phyloP scores from a whole-genome alignment of 164 flowering plant genomes.

The Kalanchoe fedtschenkoi region DNA sequence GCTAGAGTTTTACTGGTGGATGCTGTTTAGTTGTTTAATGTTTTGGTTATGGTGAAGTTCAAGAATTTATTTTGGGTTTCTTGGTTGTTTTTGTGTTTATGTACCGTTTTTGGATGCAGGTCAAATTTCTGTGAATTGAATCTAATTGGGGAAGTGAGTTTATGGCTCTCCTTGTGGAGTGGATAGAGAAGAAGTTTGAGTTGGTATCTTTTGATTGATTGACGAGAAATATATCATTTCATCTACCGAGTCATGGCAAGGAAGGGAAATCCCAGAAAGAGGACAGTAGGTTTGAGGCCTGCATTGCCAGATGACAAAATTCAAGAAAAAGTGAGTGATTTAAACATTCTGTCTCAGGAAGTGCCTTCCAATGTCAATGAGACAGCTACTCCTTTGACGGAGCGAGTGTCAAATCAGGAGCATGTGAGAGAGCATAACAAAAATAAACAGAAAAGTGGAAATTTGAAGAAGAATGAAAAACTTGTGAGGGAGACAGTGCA shows the following conservation, averaged over 20 bases:
- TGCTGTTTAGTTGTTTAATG: background rate
- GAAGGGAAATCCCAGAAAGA: slow-evolving; percentile 18
- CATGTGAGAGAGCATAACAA: slow-evolving; percentile 23
- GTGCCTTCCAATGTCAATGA: slow-evolving; percentile 27
- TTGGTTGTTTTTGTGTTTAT: background rate
- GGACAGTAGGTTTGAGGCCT: slow-evolving; percentile 26
- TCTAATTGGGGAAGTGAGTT: background rate
- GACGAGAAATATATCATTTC: background rate
- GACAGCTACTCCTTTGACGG: slow-evolving; percentile 11
- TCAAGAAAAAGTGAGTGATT: slow-evolving; percentile 18
- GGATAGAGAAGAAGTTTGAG: background rate
- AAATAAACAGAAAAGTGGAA: slow-evolving; percentile 23
- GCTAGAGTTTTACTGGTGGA: background rate
- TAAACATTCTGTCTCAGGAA: slow-evolving; percentile 24
- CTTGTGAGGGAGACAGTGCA: slow-evolving; percentile 17
- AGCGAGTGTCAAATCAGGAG: slow-evolving; percentile 11
- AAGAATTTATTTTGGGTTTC: background rate
- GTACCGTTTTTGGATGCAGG: background rate
- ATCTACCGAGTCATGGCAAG: background rate
- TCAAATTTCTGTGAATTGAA: background rate
- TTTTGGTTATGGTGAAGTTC: background rate
- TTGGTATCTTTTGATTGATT: background rate
- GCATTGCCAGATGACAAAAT: slow-evolving; percentile 17
- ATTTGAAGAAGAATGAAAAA: slow-evolving; percentile 20
- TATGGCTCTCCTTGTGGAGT: background rate